These are phyloP conservation scores for Epichloe coenophiala DNA, from an alignment of 2,329 filamentous ascomycete species.

Conservation along the genomic window DNA sequence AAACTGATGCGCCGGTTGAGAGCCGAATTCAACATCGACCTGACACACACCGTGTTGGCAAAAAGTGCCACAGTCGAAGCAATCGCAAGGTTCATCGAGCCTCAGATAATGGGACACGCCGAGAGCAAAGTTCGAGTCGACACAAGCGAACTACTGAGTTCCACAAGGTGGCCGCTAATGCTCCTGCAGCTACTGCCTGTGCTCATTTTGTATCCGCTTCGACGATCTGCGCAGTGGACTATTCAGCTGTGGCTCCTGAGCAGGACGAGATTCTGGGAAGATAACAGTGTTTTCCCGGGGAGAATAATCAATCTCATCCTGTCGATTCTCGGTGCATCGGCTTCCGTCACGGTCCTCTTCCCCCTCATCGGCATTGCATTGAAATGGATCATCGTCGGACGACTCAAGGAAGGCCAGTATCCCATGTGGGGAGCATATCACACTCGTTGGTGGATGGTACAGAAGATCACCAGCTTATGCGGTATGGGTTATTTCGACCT, in stretches of 20 bases:
- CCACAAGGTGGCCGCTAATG: slow-evolving; percentile 34
- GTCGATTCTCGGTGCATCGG: slow-evolving; percentile 28
- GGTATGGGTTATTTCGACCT: slow-evolving; percentile 32
- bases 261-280: slow-evolving; percentile 25
- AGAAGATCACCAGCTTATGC: slow-evolving; percentile 36
- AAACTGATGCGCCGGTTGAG: slow-evolving; percentile 20
- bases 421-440: slow-evolving; percentile 48
- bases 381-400: slow-evolving; percentile 43
- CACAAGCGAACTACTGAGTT: slow-evolving; percentile 30
- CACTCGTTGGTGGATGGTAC: slow-evolving; percentile 43
- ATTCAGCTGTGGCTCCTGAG: slow-evolving; percentile 34
- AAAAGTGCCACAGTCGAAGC: slow-evolving; percentile 29
- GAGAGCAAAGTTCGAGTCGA: slow-evolving; percentile 11
- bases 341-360: slow-evolving; percentile 24
- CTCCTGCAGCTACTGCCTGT: slow-evolving; percentile 37
- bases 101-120: slow-evolving; percentile 1
- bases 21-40: slow-evolving; percentile 30
- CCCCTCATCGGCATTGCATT: slow-evolving; percentile 33
- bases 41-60: slow-evolving; percentile 38
- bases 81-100: slow-evolving; percentile 25
- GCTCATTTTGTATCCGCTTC: slow-evolving; percentile 34
- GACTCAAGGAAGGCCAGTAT: slow-evolving; percentile 36
- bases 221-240: slow-evolving; percentile 36
- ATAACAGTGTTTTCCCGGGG: slow-evolving; percentile 25
- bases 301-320: slow-evolving; percentile 34